Conservation (phyloP, 768 basidiomycete genomes). For the Mycena floridula region DNA sequence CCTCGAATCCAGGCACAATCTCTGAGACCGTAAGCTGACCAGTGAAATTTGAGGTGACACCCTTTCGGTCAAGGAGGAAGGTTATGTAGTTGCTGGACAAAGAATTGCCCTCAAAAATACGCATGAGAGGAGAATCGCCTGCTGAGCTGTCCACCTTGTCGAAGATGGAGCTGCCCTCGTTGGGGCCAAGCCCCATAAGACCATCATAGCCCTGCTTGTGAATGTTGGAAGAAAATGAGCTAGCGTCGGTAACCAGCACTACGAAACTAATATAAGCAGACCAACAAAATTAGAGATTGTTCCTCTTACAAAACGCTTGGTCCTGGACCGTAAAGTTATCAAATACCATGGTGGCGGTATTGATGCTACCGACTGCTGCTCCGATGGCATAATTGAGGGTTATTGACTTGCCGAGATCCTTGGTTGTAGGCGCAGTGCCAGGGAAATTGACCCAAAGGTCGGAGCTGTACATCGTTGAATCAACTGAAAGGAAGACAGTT, state of each 20-base stretch:
- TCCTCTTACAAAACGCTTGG: conserved; percentile 68
- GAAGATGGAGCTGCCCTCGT: conserved; percentile 58
- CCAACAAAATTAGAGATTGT: too few species aligned
- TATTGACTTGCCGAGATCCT: conserved; percentile 49
- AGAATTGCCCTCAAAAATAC: conserved; percentile 56
- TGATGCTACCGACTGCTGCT: conserved; percentile 52
- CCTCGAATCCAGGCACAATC: conserved; percentile 53
- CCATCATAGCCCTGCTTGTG: conserved; percentile 60
- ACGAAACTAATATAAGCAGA: conserved; percentile 4
- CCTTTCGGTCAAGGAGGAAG: conserved; percentile 55
- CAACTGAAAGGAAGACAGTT: conserved; percentile 4
- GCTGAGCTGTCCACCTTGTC: conserved; percentile 42
- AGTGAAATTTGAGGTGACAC: conserved; percentile 33
- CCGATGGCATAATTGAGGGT: conserved; percentile 68
- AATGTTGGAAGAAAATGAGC: conserved; percentile 58
- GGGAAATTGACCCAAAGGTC: conserved; percentile 68
- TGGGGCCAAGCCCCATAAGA: conserved; percentile 75
- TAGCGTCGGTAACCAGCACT: conserved; percentile 64
- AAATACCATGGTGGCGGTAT: conserved; percentile 45
- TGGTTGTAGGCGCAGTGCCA: conserved; percentile 39
- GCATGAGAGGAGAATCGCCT: conserved; percentile 57
- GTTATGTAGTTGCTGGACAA: conserved; percentile 61
- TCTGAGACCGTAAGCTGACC: conserved; percentile 72
- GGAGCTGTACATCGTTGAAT: conserved; percentile 52
- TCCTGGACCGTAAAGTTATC: conserved; percentile 51